Evolutionary conservation across 441 rosid species (phyloP).

Genomic region (Aleurites moluccanus): DNA sequence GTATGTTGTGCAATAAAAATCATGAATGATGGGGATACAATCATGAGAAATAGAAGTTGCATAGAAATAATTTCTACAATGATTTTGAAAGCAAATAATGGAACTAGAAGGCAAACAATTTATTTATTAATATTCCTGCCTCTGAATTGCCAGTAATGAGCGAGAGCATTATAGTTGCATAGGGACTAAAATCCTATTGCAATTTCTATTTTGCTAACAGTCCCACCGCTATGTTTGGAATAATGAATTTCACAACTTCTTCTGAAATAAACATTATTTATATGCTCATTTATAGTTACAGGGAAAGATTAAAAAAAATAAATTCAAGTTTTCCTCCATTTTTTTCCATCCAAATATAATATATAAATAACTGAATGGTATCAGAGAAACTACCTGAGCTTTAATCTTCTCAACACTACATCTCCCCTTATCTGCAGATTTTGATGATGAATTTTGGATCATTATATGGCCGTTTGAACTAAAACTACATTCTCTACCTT

Average conservation of each 20-base stretch:
- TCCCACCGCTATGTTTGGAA: background rate
- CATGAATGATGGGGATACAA: background rate
- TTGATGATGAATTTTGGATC: constrained; percentile 25
- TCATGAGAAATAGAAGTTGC: background rate
- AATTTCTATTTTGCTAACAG: background rate
- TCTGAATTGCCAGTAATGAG: background rate
- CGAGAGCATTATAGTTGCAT: background rate
- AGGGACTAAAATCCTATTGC: background rate
- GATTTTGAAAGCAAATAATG: background rate
- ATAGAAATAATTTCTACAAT: background rate
- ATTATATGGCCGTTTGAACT: constrained; percentile 16
- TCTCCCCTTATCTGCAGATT: constrained; percentile 25
- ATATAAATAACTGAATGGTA: constrained; percentile 4
- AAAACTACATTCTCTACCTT: constrained; percentile 19
- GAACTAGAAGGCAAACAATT: constrained; percentile 3
- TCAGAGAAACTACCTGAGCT: constrained; percentile 28
- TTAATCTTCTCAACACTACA: constrained; percentile 22
- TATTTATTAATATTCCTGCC: background rate
- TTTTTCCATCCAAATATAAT: background rate
- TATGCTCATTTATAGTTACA: too few relatives aligned
- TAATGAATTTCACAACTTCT: background rate
- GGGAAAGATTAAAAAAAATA: background rate
- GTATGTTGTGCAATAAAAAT: background rate
- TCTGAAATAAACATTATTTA: background rate
- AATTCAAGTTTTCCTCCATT: background rate